Conservation (phyloP, 768 basidiomycete species). For the Suillus paluster region DNA sequence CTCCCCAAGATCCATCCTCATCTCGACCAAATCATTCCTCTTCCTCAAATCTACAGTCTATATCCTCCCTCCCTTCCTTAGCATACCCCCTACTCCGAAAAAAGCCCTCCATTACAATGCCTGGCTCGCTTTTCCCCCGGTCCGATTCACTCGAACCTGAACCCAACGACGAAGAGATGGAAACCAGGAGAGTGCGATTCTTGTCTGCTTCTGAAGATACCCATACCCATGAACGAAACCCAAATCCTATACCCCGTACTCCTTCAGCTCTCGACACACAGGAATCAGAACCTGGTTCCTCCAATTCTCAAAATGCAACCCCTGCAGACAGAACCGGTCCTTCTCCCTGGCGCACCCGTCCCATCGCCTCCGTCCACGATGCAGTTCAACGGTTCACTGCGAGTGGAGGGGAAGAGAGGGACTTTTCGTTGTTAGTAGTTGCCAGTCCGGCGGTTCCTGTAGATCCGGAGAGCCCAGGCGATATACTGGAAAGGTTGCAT, state of each 20-base stretch:
- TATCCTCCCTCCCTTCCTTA: constrained; percentile 20
- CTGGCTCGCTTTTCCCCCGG: constrained; percentile 76
- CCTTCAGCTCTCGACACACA: neutral
- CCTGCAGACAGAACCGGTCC: constrained; percentile 21
- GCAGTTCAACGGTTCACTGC: constrained; percentile 52
- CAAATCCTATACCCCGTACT: neutral
- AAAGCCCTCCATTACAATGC: constrained; percentile 66
- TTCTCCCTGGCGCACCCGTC: constrained; percentile 38
- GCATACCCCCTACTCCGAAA: constrained; percentile 19
- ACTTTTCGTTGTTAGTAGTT: constrained; percentile 57
- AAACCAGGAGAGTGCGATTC: neutral
- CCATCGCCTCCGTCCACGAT: constrained; percentile 49
- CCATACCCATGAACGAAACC: neutral
- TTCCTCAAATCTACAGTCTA: neutral
- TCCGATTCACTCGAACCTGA: constrained; percentile 68
- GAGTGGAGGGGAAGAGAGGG: constrained; percentile 48
- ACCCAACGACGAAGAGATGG: constrained; percentile 7
- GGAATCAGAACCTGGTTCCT: constrained; percentile 21
- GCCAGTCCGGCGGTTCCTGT: constrained; percentile 43
- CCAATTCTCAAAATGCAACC: constrained; percentile 15
- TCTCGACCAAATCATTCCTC: neutral
- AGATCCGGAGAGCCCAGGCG: constrained; percentile 27
- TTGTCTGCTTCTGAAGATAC: neutral
- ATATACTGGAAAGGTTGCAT: constrained; percentile 27
- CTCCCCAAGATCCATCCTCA: constrained; percentile 34